Evolutionary conservation across 2,329 filamentous ascomycete species (phyloP), one percentile per base, ranked within the genome.

Genomic region (Botryotinia convoluta): DNA sequence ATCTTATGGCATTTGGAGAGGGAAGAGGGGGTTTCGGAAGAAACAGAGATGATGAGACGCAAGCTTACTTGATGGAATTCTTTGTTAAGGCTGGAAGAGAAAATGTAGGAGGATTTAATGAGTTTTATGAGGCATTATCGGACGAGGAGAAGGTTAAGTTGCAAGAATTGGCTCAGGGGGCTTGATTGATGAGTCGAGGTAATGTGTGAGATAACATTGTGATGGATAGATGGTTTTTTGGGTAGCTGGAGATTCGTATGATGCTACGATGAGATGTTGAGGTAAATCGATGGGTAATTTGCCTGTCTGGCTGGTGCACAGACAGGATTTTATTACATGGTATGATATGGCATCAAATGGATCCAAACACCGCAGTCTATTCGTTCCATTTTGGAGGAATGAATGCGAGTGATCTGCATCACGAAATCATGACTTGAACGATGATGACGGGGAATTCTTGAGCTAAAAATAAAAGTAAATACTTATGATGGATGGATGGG

Each of bases 31-130:
- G 82, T 72, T 80, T 83, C 63, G 84, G 84, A 78, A 89, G 94
- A 71, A 89, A 92, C 79, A 89, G 91, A 48, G 95, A 98, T 80
- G 94, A 98, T 80, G 94, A 97, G 85, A 97, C 95, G 12, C 93
- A 97, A 81, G 89, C 88, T 6, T 97, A 94, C 81, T 85, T 98
- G 64, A 87, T 90, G 1, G 90, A 95, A 22, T 98, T 97, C 84
- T 98, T 98, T 84, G 81, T 91, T 4, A 76, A 78, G 22, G 79
- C 79, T 22, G 77, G 77, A 3, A 75, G 76, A 12, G 80, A 81
- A 74, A 81, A 83, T 73, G 72, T 82, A 35, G 81, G 79, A 8
- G 80, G 80, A 12, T 84, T 84, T 74, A 81, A 82, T 73, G 80
- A 79, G 39, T 72, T 83, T 20, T 83, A 82, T 74, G 75, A 71